A percentile compares a stretch with the other conserved stretches of the same genome.
These are phyloP conservation scores for Calonectria montana DNA, from an alignment of 2,329 filamentous ascomycete genomes.

Conservation along the genomic window DNA sequence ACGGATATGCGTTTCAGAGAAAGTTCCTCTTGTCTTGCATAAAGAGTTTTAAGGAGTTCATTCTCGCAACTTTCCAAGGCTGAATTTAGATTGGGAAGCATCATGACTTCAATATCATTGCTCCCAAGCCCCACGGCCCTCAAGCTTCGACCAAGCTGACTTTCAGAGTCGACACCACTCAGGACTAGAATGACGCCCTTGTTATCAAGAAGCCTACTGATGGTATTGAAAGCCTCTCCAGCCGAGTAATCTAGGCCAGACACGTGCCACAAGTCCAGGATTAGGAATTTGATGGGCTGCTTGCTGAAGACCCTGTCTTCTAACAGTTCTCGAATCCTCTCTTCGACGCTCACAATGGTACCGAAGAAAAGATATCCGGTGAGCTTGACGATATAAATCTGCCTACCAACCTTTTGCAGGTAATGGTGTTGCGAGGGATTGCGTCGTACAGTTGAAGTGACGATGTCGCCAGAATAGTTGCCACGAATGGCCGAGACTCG, in stretches of 20 bases:
- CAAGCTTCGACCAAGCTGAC: constrained; percentile 80
- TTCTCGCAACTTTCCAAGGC: constrained; percentile 96
- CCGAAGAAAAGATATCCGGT: constrained; percentile 98
- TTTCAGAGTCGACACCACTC: constrained; percentile 82
- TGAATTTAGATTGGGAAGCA: constrained; percentile 92
- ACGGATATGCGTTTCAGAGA: constrained; percentile 56
- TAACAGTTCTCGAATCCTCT: constrained; percentile 83
- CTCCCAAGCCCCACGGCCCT: constrained; percentile 85
- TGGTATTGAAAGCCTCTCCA: constrained; percentile 92
- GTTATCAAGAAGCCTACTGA: constrained; percentile 83
- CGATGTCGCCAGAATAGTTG: constrained; percentile 89
- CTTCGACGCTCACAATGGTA: constrained; percentile 95
- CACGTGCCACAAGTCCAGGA: constrained; percentile 90
- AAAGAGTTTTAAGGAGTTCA: constrained; percentile 85
- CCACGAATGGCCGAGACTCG: constrained; percentile 89
- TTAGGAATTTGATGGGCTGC: constrained; percentile 87
- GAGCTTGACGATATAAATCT: constrained; percentile 92
- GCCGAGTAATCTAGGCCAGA: constrained; percentile 96
- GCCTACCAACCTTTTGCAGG: constrained; percentile 83
- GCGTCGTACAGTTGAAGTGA: constrained; percentile 90
- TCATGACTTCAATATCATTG: constrained; percentile 77
- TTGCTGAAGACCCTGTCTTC: constrained; percentile 83
- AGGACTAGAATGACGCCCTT: constrained; percentile 85
- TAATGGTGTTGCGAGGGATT: constrained; percentile 92
- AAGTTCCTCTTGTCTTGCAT: constrained; percentile 74